Conservation (phyloP, 352 stramenopile genomes). For the Globisporangium megalacanthum region DNA sequence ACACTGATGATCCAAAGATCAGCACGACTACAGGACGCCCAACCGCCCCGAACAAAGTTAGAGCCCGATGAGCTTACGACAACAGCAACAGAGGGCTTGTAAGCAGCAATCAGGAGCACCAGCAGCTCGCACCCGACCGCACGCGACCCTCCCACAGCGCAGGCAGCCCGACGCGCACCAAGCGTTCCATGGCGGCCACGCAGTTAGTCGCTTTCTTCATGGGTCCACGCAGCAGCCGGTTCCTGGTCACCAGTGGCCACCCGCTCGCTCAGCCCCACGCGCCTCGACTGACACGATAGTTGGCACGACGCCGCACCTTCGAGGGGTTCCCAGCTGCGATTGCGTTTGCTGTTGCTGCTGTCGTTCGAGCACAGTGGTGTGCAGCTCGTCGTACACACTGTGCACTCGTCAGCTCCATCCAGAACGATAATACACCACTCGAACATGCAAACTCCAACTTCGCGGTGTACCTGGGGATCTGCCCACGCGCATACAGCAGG, state of each 20-base stretch:
- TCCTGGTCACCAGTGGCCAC: conserved; percentile 7
- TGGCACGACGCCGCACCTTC: conserved; percentile 4
- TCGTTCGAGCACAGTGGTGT: conserved; percentile 17
- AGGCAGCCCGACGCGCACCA: conserved; percentile 24
- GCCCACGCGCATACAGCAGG: conserved; percentile 57
- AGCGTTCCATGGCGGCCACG: conserved; percentile 23
- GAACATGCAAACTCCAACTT: background rate
- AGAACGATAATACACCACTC: background rate
- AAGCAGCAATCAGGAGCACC: background rate
- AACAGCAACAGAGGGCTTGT: background rate
- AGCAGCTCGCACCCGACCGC: conserved; percentile 16
- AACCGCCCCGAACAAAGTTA: background rate
- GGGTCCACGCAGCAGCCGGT: conserved; percentile 19
- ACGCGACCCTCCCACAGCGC: conserved; percentile 34
- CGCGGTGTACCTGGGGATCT: conserved; percentile 48
- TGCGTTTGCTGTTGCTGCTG: conserved; percentile 15
- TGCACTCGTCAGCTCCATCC: conserved; percentile 2
- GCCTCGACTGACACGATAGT: no score
- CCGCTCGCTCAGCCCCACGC: background rate
- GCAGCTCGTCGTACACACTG: conserved; percentile 55
- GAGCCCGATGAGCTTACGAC: background rate
- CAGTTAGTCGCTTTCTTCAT: conserved; percentile 52
- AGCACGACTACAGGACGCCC: conserved; percentile 34
- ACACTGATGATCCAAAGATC: conserved; percentile 49
- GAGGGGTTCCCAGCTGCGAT: background rate